Evolutionary conservation across 75 land plant species (phyloP), one percentile per base, ranked within the genome.

Genomic region (Isoetes taiwanensis): DNA sequence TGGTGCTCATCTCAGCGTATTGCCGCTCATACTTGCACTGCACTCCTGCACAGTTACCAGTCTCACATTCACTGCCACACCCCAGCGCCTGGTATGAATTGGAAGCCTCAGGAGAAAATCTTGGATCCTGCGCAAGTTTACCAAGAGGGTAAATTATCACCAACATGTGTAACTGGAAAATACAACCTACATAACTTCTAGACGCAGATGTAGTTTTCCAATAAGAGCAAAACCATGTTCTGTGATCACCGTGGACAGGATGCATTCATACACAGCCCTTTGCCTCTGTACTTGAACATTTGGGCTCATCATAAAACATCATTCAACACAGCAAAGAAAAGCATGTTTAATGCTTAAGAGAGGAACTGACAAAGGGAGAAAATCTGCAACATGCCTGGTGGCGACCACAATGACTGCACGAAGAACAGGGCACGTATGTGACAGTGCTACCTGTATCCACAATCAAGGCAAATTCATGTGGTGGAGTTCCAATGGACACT

Each of bases 371-470:
- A n/a, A n/a, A n/a, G n/a, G n/a, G n/a, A n/a, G n/a, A n/a, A n/a
- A n/a, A n/a, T n/a, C n/a, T n/a, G n/a, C n/a, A n/a, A n/a, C 73
- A 61, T 57, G 61, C 99, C 90, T 88, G 99, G 64, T 94, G 99
- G 58, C 61, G 68, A 25, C 99, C 99, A 59, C 99, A 94, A 43
- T 73, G 80, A 21, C 66, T 67, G 54, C 99, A 94, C 30, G 68
- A 60, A 16, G 86, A 71, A 70, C 99, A 94, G 0, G 99, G 99
- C 12, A 94, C 96, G 38, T 94, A 94, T 23, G 99, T 94, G 20
- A 94, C 90, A n/a, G 96, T 94, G 54, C 99, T 94, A 11, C 99
- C 99, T 3, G 99, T 81, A 59, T 94, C 99, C 17, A 94, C 99
- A 53, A 94, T 94, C 30, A 94, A 70, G 0, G 96, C 83, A 50